Base-by-base conservation (phyloP, 1,284 basidiomycete genomes). In the Cutaneotrichosporon cavernicola region DNA sequence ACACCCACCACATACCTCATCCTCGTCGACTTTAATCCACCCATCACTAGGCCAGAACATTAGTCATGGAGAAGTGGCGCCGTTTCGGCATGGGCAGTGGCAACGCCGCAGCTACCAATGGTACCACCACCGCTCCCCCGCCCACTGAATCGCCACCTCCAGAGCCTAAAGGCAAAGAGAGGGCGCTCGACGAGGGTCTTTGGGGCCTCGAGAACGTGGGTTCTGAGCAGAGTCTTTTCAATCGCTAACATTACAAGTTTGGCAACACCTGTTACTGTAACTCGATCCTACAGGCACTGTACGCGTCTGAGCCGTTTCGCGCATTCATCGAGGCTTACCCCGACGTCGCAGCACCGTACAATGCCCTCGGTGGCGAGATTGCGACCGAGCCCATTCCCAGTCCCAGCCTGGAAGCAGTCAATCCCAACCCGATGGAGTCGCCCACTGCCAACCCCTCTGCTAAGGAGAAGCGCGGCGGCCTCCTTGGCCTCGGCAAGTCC, bases 181-280 rank as follows among this genome's bases (percentile, higher is more conserved):
- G 70, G 21, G 67, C 56, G 30, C 69, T 75, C 11, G 72, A 75
- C 18, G 82, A 83, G 61, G 67, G 78, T 2, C 76, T 82, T 58
- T 95, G 93, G 84, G 93, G 93, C 22, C 83, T 96, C 59, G 93
- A 95, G 85, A 97, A 97, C 81, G 92, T 94, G 79, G 76, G 91
- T 85, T 31, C 26, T 21, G 6, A 10, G 26, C 26, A n/a, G 49
- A 36, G 18, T 9, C 21, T 8, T 26, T 6, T 16, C 16, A 21
- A n/a, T 6, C 49, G 26, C 22, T 16, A 13, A 50, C 49, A 4
- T 4, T 50, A 7, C 10, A 26, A 30, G 49, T 50, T 90, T 80
- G 90, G 89, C 52, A 91, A 91, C 78, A 91, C 89, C 36, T 91
- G 90, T 82, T 99, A 99, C 81, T 94, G 91, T 83, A 99, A 98